phyloP scores from a whole-genome alignment of 495 filamentous ascomycete species.

The Penicillium argentinense region DNA sequence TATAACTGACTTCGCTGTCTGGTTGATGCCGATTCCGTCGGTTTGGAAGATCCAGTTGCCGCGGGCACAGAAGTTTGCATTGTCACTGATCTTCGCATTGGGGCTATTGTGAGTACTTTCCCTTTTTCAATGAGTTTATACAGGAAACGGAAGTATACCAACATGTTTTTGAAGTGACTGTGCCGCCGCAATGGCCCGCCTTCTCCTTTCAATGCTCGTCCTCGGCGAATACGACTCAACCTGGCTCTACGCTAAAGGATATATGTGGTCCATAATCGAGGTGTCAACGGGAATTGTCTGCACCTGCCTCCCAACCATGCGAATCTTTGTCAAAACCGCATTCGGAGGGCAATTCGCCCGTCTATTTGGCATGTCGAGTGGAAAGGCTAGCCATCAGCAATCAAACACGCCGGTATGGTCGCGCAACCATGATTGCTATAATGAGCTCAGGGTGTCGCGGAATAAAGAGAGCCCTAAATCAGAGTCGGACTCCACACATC shows the following conservation, averaged over 20 bases:
- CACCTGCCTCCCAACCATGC: conserved; percentile 35
- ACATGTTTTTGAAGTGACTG: too few species aligned
- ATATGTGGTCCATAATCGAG: conserved; percentile 36
- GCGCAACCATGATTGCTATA: too few species aligned
- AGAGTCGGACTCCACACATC: too few species aligned
- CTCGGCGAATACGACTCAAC: conserved; percentile 25
- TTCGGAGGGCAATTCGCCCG: conserved; percentile 4
- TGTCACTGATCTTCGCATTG: conserved; percentile 37
- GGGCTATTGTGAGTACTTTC: conserved; percentile 40
- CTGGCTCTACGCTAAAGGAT: conserved; percentile 13
- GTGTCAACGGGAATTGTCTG: conserved; percentile 29
- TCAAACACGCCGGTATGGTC: too few species aligned
- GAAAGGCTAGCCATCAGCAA: not conserved
- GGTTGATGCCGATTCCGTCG: conserved; percentile 39
- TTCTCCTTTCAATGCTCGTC: conserved; percentile 13
- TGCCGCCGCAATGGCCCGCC: conserved; percentile 5
- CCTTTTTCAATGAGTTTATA: too few species aligned
- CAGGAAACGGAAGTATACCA: too few species aligned
- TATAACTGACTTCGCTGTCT: conserved; percentile 37
- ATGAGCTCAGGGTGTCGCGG: too few species aligned
- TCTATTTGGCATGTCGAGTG: conserved; percentile 1
- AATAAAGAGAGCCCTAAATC: too few species aligned
- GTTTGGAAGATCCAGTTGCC: conserved; percentile 37
- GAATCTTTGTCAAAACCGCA: conserved; percentile 11
- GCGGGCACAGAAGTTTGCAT: conserved; percentile 28